These are phyloP conservation scores for Annulohypoxylon stygium DNA, from an alignment of 495 filamentous ascomycete genomes.

Conservation along the genomic window DNA sequence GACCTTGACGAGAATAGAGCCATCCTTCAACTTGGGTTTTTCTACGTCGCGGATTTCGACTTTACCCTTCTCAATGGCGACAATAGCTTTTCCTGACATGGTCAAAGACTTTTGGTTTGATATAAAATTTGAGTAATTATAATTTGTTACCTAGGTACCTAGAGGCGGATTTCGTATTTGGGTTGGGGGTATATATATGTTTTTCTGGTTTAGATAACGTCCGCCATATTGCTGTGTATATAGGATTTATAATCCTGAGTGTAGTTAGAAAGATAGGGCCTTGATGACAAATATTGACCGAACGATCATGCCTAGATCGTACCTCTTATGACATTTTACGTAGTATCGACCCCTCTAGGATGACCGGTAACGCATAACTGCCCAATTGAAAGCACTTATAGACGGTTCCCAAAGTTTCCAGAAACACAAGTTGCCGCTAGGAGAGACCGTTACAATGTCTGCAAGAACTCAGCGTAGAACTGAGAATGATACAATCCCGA, in stretches of 20 bases:
- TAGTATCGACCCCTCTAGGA: no score
- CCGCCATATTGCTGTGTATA: neutral
- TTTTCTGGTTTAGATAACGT: neutral
- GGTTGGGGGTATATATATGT: no score
- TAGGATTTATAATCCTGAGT: neutral
- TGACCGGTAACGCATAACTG: no score
- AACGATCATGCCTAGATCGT: neutral
- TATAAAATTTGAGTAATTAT: neutral
- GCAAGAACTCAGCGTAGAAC: no score
- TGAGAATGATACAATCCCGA: no score
- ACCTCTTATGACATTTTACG: no score
- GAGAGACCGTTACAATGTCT: no score
- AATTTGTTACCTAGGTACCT: neutral
- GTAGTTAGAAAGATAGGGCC: neutral
- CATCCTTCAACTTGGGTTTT: conserved; percentile 56
- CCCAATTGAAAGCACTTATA: no score
- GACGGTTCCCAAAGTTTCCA: no score
- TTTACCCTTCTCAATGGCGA: conserved; percentile 33
- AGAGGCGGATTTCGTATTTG: no score
- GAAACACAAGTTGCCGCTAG: no score
- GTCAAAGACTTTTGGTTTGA: neutral
- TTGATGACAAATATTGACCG: neutral
- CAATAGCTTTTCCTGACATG: conserved; percentile 49
- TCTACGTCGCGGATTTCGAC: conserved; percentile 46
- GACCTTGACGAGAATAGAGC: conserved; percentile 65